A percentile compares a stretch with the other conserved stretches of the same genome.
phyloP scores from a whole-genome alignment of 352 stramenopile genomes.

The Halophytophthora polymorphica region DNA sequence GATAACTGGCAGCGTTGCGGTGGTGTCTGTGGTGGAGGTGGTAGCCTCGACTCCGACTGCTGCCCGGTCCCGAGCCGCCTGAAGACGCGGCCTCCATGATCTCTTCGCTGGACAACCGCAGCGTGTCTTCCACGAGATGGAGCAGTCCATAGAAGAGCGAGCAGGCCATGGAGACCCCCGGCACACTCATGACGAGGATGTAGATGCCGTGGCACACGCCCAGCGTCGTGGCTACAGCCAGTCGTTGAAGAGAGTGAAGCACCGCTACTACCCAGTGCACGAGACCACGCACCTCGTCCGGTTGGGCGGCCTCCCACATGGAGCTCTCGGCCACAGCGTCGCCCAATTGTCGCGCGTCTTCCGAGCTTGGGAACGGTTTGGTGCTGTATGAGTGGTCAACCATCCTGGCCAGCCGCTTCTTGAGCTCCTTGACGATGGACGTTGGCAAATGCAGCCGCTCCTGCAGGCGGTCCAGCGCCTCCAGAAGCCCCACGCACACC shows the following conservation, averaged over 20 bases:
- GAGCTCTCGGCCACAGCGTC: conserved; percentile 52
- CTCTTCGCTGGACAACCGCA: conserved; percentile 40
- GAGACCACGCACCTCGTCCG: conserved; percentile 62
- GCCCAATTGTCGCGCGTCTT: conserved; percentile 24
- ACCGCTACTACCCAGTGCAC: conserved; percentile 66
- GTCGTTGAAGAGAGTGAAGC: conserved; percentile 53
- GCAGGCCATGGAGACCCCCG: conserved; percentile 64
- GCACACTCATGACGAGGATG: conserved; percentile 73
- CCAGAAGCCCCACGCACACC: conserved; percentile 73
- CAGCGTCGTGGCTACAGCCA: conserved; percentile 45
- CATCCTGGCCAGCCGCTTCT: conserved; percentile 64
- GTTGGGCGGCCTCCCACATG: conserved; percentile 48
- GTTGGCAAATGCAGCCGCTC: conserved; percentile 64
- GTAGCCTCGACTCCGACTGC: conserved; percentile 25
- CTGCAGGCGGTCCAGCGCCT: conserved; percentile 72
- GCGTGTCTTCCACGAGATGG: conserved; percentile 65
- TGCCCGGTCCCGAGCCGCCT: conserved; percentile 15
- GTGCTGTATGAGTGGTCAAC: conserved; percentile 43
- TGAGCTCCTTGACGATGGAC: conserved; percentile 72
- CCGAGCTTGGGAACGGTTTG: conserved; percentile 20
- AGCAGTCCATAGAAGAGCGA: conserved; percentile 67
- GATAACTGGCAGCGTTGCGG: conserved; percentile 44
- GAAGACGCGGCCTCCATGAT: conserved; percentile 30
- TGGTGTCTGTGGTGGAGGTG: conserved; percentile 31
- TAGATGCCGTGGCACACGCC: conserved; percentile 65